phyloP scores from a whole-genome alignment of 352 stramenopile species.

The Phytophthora quininea region DNA sequence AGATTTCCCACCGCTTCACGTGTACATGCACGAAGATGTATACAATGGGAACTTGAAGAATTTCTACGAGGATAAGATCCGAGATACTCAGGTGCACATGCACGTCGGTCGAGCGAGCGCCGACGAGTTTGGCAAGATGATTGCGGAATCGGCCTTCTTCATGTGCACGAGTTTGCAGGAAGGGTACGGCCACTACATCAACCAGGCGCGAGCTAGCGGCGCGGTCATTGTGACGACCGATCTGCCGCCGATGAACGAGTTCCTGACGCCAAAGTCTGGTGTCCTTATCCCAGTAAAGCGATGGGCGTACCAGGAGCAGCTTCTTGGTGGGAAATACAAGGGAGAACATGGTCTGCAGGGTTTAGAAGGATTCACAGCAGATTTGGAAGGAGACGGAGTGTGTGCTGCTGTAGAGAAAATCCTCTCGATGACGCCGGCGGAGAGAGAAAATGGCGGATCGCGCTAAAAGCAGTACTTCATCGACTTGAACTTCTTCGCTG shows the following conservation, averaged over 20 bases:
- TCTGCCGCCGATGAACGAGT: slow-evolving; percentile 69
- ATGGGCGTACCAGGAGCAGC: slow-evolving; percentile 42
- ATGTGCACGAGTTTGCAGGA: slow-evolving; percentile 67
- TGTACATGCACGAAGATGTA: slow-evolving; percentile 54
- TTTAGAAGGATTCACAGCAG: slow-evolving; percentile 49
- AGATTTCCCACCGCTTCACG: slow-evolving; percentile 53
- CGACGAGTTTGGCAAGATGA: slow-evolving; percentile 51
- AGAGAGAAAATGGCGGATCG: slow-evolving; percentile 51
- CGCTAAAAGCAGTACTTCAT: slow-evolving; percentile 66
- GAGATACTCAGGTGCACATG: slow-evolving; percentile 33
- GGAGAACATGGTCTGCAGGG: slow-evolving; percentile 54
- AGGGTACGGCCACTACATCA: slow-evolving; percentile 78
- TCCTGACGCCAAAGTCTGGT: slow-evolving; percentile 48
- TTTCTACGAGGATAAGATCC: slow-evolving; percentile 39
- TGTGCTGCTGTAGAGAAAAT: slow-evolving; percentile 63
- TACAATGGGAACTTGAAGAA: slow-evolving; percentile 40
- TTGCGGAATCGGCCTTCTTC: slow-evolving; percentile 60
- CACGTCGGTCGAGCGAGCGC: slow-evolving; percentile 44
- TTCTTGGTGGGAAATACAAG: slow-evolving; percentile 55
- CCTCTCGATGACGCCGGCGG: slow-evolving; percentile 45
- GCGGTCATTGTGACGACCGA: slow-evolving; percentile 59
- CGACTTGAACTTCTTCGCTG: slow-evolving; percentile 67
- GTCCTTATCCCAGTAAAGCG: slow-evolving; percentile 49
- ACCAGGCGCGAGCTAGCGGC: slow-evolving; percentile 58
- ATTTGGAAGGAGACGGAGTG: slow-evolving; percentile 41